A percentile compares a stretch with the other conserved stretches of the same genome.
Conservation (phyloP, 1,284 basidiomycete genomes). For the Trichosporon sp. region DNA sequence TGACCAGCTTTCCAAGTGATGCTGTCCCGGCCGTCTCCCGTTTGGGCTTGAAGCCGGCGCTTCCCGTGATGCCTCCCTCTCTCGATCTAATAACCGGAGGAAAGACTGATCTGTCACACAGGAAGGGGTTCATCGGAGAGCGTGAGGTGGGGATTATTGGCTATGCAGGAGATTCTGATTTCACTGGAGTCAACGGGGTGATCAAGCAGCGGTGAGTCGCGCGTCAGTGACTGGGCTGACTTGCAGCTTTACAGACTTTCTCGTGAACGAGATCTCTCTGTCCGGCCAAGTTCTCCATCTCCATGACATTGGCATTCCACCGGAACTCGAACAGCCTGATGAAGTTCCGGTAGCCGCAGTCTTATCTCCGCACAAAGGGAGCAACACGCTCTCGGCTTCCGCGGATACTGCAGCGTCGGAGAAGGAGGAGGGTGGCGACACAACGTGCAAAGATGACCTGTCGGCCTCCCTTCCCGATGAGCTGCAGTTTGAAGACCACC, state of each 20-base stretch:
- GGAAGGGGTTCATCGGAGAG: slow-evolving; percentile 64
- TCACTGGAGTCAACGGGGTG: slow-evolving; percentile 74
- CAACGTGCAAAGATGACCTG: neutral
- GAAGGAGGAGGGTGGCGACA: neutral
- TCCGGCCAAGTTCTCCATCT: slow-evolving; percentile 76
- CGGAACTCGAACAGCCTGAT: slow-evolving; percentile 35
- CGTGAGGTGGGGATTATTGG: slow-evolving; percentile 87
- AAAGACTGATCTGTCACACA: slow-evolving; percentile 38
- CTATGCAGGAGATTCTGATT: slow-evolving; percentile 72
- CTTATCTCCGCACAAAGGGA: neutral
- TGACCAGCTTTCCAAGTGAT: slow-evolving; percentile 21
- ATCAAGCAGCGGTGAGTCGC: slow-evolving; percentile 83
- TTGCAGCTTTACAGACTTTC: slow-evolving; percentile 85
- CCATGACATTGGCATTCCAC: slow-evolving; percentile 63
- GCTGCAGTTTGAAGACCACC: slow-evolving; percentile 50
- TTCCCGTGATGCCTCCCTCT: slow-evolving; percentile 46
- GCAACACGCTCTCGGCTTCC: neutral
- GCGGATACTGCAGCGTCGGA: neutral
- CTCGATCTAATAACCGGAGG: slow-evolving; percentile 44
- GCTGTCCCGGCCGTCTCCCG: slow-evolving; percentile 41
- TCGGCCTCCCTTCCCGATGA: neutral
- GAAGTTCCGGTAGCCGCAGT: slow-evolving; percentile 37
- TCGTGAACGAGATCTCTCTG: slow-evolving; percentile 84
- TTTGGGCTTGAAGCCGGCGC: slow-evolving; percentile 45
- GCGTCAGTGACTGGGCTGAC: neutral